phyloP scores from a whole-genome alignment of 805 yeast species.

The Huiozyma sinensis region DNA sequence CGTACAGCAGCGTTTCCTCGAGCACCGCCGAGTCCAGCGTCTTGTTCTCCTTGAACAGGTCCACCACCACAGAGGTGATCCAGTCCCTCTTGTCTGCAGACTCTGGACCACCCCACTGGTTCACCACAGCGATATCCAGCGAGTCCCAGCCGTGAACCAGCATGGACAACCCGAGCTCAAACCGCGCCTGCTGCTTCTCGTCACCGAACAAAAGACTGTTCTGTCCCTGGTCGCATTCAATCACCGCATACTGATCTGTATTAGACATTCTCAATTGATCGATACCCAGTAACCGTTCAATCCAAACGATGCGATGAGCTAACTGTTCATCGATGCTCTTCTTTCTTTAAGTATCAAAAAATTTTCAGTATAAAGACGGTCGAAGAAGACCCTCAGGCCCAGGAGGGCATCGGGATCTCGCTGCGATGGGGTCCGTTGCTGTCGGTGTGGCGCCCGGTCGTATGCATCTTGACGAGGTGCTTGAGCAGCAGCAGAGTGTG shows the following conservation, averaged over 20 bases:
- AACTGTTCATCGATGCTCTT: neutral
- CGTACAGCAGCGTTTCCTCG: conserved; percentile 76
- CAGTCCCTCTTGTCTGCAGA: conserved; percentile 90
- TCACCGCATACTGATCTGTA: conserved; percentile 37
- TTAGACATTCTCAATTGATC: conserved; percentile 1
- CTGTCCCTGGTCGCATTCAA: conserved; percentile 39
- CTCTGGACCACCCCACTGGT: conserved; percentile 92
- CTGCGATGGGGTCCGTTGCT: neutral
- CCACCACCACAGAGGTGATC: conserved; percentile 76
- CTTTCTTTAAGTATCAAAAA: too few species aligned
- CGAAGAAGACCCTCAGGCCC: too few species aligned
- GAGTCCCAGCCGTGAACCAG: conserved; percentile 86
- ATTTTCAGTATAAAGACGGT: too few species aligned
- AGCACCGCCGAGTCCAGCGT: conserved; percentile 67
- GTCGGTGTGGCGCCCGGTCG: neutral
- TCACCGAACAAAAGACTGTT: conserved; percentile 36
- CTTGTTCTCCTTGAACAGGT: conserved; percentile 51
- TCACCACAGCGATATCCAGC: conserved; percentile 76
- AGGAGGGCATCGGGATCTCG: too few species aligned
- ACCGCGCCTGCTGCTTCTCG: conserved; percentile 66
- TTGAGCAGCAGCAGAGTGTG: conserved; percentile 17
- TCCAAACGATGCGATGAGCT: conserved; percentile 3
- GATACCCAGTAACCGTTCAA: neutral
- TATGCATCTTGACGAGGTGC: conserved; percentile 14
- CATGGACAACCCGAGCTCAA: conserved; percentile 91